Evolutionary conservation across 2,329 filamentous ascomycete genomes (phyloP), one percentile per base, ranked within the genome.

Genomic region (Fusarium abutilonis): DNA sequence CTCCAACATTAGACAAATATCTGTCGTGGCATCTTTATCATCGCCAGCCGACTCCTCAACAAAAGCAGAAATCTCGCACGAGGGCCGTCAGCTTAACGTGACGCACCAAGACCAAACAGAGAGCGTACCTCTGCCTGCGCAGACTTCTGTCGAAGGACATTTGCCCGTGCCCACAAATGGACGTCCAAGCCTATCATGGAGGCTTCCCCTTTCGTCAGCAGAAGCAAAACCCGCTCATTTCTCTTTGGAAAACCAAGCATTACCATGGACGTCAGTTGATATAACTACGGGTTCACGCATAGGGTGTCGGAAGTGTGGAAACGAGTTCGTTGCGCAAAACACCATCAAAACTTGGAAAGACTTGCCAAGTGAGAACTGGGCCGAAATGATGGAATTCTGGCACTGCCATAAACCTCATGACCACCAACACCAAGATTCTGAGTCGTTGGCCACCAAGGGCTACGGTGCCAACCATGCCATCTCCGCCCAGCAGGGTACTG

Each of bases 311-410:
- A 49, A 65, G 62, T 82, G 80, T 73, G 46, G 63, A 40, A 56
- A 71, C 14, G 57, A 49, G 2, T 57, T 86, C 15, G 75, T 86
- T 11, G 36, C 68, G 1, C 51, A 68, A 4, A 77, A 73, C 8
- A 66, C 47, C 4, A 78, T 86, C 8, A 77, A 75, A 35, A 75
- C 78, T 34, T 99, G 95, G 94, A 97, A 94, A 76, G 93, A 99
- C 72, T 79, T 99, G 15, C 95, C 95, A 0, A 97, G 93, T 72
- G 93, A 96, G 69, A 94, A 97, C 71, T 99, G 95, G 95, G 96
- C 95, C 0, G 95, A 99, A 78, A 96, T 99, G 93, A 99, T 99
- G 95, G 96, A 99, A 75, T 96, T 99, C 68, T 99, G 95, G 95
- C 96, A 99, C 76, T 99, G 95, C 72, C 95, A 99, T 76, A 98